A percentile compares a stretch with the other conserved stretches of the same genome.
phyloP scores from a whole-genome alignment of 1,139 yeast species.

The Geotrichum klebahnii region DNA sequence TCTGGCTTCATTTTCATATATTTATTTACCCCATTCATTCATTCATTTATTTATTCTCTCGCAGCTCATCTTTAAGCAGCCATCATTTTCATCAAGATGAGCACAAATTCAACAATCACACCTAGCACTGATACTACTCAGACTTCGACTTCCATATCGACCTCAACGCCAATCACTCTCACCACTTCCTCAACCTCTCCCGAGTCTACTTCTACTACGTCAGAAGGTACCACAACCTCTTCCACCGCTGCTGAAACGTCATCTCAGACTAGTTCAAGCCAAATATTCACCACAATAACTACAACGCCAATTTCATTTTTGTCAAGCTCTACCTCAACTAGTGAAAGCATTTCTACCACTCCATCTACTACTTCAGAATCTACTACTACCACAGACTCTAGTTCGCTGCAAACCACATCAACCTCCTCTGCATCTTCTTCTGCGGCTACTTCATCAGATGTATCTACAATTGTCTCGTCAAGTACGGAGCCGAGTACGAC shows the following conservation, averaged over 20 bases:
- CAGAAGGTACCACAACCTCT: background rate
- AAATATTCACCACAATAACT: background rate
- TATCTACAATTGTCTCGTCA: background rate
- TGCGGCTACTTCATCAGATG: background rate
- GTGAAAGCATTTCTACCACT: background rate
- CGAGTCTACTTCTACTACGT: background rate
- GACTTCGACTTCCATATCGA: background rate
- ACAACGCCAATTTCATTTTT: background rate
- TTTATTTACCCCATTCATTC: background rate
- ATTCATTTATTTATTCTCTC: too few relatives aligned
- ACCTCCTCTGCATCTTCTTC: background rate
- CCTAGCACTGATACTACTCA: background rate
- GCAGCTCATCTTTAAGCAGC: background rate
- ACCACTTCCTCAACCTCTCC: background rate
- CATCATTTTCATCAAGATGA: background rate
- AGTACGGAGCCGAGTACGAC: background rate
- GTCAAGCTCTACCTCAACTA: background rate
- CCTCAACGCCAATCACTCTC: background rate
- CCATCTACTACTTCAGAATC: background rate
- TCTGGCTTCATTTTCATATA: background rate
- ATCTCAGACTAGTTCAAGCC: background rate
- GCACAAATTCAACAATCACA: background rate
- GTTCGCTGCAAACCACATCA: background rate
- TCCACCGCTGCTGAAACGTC: background rate
- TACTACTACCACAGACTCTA: background rate